These are phyloP conservation scores for Lasiodiplodia hormozganensis DNA, from an alignment of 2,329 filamentous ascomycete genomes.

Conservation along the genomic window DNA sequence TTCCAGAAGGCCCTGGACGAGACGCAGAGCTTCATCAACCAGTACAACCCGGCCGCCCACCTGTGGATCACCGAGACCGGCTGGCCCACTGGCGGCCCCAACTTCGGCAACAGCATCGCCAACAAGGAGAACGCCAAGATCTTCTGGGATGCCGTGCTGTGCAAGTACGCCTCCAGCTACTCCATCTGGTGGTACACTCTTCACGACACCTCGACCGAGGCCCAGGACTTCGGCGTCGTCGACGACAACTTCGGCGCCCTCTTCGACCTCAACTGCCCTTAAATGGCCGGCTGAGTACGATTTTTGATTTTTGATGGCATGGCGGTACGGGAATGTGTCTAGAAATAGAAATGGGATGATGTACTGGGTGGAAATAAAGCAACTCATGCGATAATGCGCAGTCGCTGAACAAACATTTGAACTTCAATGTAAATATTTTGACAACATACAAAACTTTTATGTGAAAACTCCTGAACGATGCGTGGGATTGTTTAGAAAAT, in stretches of 20 bases:
- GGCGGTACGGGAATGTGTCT: conserved; percentile 10
- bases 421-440: conserved; percentile 23
- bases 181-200: conserved; percentile 33
- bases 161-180: conserved; percentile 28
- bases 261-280: conserved; percentile 29
- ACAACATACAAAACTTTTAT: background rate
- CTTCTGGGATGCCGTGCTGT: conserved; percentile 32
- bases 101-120: conserved; percentile 28
- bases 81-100: conserved; percentile 29
- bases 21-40: conserved; percentile 40
- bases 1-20: conserved; percentile 39
- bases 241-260: conserved; percentile 30
- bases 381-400: conserved; percentile 4
- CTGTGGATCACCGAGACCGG: conserved; percentile 47
- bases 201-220: conserved; percentile 28
- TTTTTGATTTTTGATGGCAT: conserved; percentile 1
- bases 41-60: conserved; percentile 36
- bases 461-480: background rate
- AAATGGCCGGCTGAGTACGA: background rate
- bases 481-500: background rate
- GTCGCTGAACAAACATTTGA: background rate
- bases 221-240: conserved; percentile 30
- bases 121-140: conserved; percentile 27
- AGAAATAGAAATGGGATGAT: conserved; percentile 6
- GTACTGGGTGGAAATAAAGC: background rate